Percentiles rank a stretch among this genome's conserved stretches.
Conservation (phyloP, 805 yeast genomes). For the Candida alai region DNA sequence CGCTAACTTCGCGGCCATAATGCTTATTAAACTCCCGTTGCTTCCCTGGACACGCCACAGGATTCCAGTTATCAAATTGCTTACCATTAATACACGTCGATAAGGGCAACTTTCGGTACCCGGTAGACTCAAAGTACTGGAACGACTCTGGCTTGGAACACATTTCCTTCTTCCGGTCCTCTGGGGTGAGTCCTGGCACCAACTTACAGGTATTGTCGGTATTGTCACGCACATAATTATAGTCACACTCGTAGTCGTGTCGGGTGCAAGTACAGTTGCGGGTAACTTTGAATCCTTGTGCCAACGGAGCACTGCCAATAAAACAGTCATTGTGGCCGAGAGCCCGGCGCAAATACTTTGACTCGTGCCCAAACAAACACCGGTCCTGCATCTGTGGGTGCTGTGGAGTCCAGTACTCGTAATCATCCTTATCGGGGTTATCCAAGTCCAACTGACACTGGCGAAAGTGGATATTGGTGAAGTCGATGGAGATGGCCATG, state of each 20-base stretch:
- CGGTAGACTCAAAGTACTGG: slow-evolving; percentile 85
- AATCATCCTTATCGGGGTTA: slow-evolving; percentile 38
- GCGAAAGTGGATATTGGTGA: slow-evolving; percentile 29
- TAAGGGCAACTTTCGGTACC: slow-evolving; percentile 81
- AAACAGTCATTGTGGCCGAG: slow-evolving; percentile 58
- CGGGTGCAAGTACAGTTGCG: slow-evolving; percentile 81
- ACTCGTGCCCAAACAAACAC: slow-evolving; percentile 43
- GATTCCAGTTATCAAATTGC: slow-evolving; percentile 58
- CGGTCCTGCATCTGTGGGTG: slow-evolving; percentile 33
- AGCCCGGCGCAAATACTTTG: slow-evolving; percentile 39
- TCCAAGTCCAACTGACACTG: slow-evolving; percentile 44
- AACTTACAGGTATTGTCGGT: slow-evolving; percentile 81
- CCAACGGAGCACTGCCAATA: slow-evolving; percentile 58
- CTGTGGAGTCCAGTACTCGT: slow-evolving; percentile 40
- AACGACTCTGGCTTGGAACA: slow-evolving; percentile 56
- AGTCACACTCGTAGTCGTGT: slow-evolving; percentile 91
- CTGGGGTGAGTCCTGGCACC: slow-evolving; percentile 68
- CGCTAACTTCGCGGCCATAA: slow-evolving; percentile 52
- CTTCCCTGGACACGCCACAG: slow-evolving; percentile 86
- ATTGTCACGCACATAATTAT: slow-evolving; percentile 67
- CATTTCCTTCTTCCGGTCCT: slow-evolving; percentile 52
- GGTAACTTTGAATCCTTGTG: slow-evolving; percentile 50
- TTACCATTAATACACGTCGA: slow-evolving; percentile 85
- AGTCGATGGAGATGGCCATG: slow-evolving; percentile 38
- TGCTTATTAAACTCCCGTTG: slow-evolving; percentile 56